phyloP scores from a whole-genome alignment of 2,329 filamentous ascomycete species.

The Exophiala aquamarina region DNA sequence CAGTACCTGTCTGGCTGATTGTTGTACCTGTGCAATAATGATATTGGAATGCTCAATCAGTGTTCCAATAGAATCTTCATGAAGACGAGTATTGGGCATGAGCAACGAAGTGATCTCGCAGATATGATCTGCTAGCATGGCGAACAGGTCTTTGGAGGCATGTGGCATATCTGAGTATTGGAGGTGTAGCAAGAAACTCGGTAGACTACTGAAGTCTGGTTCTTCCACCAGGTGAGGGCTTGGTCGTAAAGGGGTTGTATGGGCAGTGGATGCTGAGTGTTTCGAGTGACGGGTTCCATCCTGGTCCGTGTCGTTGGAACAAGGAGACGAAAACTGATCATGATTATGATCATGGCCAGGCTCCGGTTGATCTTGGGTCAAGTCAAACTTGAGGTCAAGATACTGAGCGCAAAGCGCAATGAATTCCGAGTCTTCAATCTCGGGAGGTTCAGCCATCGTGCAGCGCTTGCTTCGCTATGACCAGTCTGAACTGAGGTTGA shows the following conservation, averaged over 20 bases:
- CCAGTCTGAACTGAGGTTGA: too few relatives aligned
- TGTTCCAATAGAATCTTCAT: not conserved
- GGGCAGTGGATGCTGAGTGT: conserved; percentile 15
- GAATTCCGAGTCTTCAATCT: conserved; percentile 15
- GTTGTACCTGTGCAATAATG: conserved; percentile 3
- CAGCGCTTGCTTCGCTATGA: too few relatives aligned
- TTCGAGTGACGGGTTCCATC: conserved; percentile 10
- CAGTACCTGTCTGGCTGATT: conserved; percentile 6
- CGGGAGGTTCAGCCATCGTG: conserved; percentile 7
- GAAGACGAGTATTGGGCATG: not conserved
- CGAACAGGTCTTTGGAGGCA: conserved; percentile 9
- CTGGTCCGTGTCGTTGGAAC: conserved; percentile 17
- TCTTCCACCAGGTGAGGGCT: not conserved
- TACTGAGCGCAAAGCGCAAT: conserved; percentile 20
- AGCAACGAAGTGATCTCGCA: conserved; percentile 8
- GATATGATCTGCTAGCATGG: conserved; percentile 12
- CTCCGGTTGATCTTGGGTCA: not conserved
- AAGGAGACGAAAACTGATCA: conserved; percentile 19
- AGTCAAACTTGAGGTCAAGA: conserved; percentile 26
- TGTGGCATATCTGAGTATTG: conserved; percentile 14
- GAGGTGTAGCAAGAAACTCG: conserved; percentile 9
- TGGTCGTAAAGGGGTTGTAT: conserved; percentile 18
- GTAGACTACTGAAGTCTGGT: conserved; percentile 1
- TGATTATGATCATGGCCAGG: too few relatives aligned
- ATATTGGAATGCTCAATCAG: conserved; percentile 6